Percentiles rank a stretch among this genome's conserved stretches.
phyloP scores from a whole-genome alignment of 202 grass and related monocot genomes.

The Hordeum pubiflorum region DNA sequence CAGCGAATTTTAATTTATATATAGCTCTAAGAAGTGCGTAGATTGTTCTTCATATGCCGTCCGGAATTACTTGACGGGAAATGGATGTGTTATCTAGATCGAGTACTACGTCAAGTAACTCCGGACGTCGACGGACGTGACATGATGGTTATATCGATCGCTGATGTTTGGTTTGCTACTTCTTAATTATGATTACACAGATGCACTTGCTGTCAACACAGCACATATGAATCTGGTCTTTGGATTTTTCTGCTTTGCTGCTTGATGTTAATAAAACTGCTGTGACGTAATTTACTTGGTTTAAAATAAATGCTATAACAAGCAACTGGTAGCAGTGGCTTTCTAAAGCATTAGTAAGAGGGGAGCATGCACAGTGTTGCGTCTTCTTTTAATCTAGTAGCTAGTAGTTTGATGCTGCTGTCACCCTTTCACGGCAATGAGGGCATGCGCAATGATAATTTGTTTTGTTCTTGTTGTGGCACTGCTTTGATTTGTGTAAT shows the following conservation, averaged over 20 bases:
- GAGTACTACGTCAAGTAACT: no score
- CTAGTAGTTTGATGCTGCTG: background rate
- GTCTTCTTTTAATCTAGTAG: no score
- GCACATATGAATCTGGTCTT: background rate
- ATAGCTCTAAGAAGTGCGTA: background rate
- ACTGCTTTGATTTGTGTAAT: background rate
- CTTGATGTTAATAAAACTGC: no score
- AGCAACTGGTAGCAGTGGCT: background rate
- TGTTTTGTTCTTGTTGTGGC: background rate
- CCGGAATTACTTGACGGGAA: background rate
- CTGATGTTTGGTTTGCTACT: background rate
- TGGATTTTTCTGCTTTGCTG: background rate
- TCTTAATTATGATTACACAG: background rate
- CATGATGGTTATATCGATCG: background rate
- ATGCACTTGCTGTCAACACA: background rate
- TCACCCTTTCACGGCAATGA: no score
- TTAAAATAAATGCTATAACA: background rate
- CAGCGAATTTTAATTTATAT: no score
- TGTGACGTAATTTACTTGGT: no score
- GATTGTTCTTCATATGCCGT: background rate
- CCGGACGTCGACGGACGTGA: no score
- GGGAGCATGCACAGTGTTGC: no score
- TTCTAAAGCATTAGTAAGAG: background rate
- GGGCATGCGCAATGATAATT: background rate
- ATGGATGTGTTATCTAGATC: no score